Evolutionary conservation across 2,329 filamentous ascomycete species (phyloP), one percentile per base, ranked within the genome.

Genomic region (Ceratocystiopsis brevicomis): DNA sequence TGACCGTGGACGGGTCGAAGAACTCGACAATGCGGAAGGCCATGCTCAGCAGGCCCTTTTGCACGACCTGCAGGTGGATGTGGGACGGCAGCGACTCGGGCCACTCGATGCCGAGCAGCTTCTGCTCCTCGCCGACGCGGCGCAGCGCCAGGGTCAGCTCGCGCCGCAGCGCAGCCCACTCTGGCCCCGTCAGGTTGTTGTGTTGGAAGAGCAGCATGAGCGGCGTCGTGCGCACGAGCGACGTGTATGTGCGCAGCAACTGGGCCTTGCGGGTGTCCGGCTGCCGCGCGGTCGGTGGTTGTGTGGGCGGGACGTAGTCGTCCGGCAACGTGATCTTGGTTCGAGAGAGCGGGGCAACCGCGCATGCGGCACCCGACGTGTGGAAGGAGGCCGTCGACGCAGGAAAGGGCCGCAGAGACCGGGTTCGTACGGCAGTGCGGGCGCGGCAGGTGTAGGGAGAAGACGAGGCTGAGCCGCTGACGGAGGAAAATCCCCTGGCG

Each of bases 241-340:
- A 90, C 42, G 87, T 84, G 63, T 95, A 95, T 53, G 81, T 76
- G 45, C 87, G 77, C 46, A 77, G 69, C 47, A 96, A 70, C 62
- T 98, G 90, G 15, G 86, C 80, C 64, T 96, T 94, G 58, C 88
- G 81, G 54, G 80, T 80, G 57, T 93, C 81, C 39, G 87, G 74
- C 17, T 78, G 81, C 57, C 88, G 83, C 58, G 92, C 81, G 44
- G 83, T 93, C 4, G 84, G 85, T 3, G 87, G 88, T 60, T 95
- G 86, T 1, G 76, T 80, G 0, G 76, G 73, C 63, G 71, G 78
- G 2, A 66, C 59, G 49, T 68, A 67, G 50, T 69, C 61, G 45
- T 62, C 58, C 1, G 67, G 66, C 21, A 67, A 53, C 33, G 51
- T 57, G 17, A 64, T 50, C 6, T 41, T 37, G 16, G 34, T 35